Base-by-base conservation (phyloP, 2,329 filamentous ascomycete species). In the Claviceps sp. region DNA sequence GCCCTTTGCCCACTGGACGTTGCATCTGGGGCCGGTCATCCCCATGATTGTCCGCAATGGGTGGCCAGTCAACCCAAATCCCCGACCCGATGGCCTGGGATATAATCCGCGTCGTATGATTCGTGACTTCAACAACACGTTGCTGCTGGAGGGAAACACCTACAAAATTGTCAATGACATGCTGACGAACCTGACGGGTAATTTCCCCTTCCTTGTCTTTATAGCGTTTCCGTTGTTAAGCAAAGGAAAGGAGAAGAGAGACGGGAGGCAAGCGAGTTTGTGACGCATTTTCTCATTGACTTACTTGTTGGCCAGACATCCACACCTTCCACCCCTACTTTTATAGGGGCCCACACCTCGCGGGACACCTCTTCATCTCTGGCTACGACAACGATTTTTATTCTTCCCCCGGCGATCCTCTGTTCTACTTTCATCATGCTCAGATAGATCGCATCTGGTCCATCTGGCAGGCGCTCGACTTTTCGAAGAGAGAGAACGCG, bases 81-180 rank as follows among this genome's bases (percentile, higher is more conserved):
- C 43, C 10, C 43, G 24, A 17, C 24, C 24, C 24, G 43, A 46
- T 26, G 43, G 24, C 14, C 8, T 46, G 7, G 43, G 43, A 16
- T 52, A 52, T 13, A 55, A 55, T 22, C 53, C 53, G 7, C 53
- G 53, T 10, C 52, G 53, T 30, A 48, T 55, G n/a, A 55, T 19
- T 30, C 53, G 53, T 37, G 47, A 43, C 47, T 48, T 55, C 19
- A 30, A 22, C 43, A 30, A 30, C 14, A 46, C 24, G 24, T 30
- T 46, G 7, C 24, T 46, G 5, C 24, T 46, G 1, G 16, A 46
- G 16, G 5, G 7, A 24, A 17, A 17, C 30, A 46, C 43, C 14
- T 46, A 46, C n/a, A 7, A 17, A 17, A 7, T n/a, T 13, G 4
- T 46, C 14, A 46, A 14, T 14, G 17, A 30, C 19, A n/a, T 46